A percentile compares a stretch with the other conserved stretches of the same genome.
Conservation (phyloP, 805 yeast species). For the Jamesozyma jinghongensis region DNA sequence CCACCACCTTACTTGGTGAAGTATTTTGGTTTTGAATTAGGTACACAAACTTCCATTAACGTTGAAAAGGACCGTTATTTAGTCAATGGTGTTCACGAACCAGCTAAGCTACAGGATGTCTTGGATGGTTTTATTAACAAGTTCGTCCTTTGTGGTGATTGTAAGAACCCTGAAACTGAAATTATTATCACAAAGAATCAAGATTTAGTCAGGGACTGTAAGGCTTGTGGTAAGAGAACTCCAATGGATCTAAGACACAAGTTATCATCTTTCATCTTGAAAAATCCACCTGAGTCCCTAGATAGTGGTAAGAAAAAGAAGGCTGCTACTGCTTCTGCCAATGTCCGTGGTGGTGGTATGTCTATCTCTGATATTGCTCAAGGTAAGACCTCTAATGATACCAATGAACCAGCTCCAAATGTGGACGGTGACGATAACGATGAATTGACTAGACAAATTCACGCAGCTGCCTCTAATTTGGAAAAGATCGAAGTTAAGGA, state of each 20-base stretch:
- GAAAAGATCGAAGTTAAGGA: slow-evolving; percentile 62
- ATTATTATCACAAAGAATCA: slow-evolving; percentile 62
- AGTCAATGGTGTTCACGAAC: slow-evolving; percentile 92
- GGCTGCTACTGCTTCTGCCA: slow-evolving; percentile 83
- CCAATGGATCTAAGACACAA: slow-evolving; percentile 78
- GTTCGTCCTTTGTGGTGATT: slow-evolving; percentile 86
- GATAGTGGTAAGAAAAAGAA: slow-evolving; percentile 45
- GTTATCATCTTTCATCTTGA: slow-evolving; percentile 75
- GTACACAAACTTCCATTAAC: slow-evolving; percentile 85
- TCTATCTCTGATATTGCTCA: slow-evolving; percentile 73
- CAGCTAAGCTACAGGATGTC: slow-evolving; percentile 81
- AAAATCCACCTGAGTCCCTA: slow-evolving; percentile 73
- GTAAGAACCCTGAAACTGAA: slow-evolving; percentile 97
- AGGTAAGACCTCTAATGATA: slow-evolving; percentile 29
- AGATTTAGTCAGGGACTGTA: slow-evolving; percentile 80
- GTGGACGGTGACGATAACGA: slow-evolving; percentile 55
- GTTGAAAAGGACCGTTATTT: slow-evolving; percentile 78
- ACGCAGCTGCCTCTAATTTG: slow-evolving; percentile 71
- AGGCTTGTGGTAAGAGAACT: slow-evolving; percentile 93
- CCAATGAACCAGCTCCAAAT: slow-evolving; percentile 34
- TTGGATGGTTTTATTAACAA: slow-evolving; percentile 89
- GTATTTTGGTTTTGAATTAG: slow-evolving; percentile 92
- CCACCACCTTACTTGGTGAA: slow-evolving; percentile 89
- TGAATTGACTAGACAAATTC: slow-evolving; percentile 66
- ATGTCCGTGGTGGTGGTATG: slow-evolving; percentile 80